A percentile compares a stretch with the other conserved stretches of the same genome.
Conservation (phyloP, 2,329 filamentous ascomycete species). For the Nigrospora oryzae region DNA sequence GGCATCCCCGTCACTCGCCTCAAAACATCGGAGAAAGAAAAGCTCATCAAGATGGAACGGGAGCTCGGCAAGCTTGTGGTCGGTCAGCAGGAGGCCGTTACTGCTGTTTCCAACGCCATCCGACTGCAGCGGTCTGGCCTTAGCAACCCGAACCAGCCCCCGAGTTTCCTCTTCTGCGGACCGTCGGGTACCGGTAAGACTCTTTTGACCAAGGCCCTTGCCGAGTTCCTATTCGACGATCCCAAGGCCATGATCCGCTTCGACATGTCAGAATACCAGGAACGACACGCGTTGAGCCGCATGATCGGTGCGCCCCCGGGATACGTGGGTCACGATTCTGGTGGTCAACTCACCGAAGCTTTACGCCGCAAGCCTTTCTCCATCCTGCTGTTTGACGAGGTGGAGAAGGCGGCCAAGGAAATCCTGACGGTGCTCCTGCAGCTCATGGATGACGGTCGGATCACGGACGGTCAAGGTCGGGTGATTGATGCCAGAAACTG, state of each 20-base stretch:
- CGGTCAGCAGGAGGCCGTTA: conserved; percentile 88
- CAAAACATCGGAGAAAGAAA: conserved; percentile 94
- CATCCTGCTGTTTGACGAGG: conserved; percentile 94
- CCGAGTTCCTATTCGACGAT: conserved; percentile 97
- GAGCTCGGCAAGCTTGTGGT: conserved; percentile 78
- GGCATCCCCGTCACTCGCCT: conserved; percentile 93
- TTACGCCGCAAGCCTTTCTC: conserved; percentile 94
- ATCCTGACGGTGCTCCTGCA: conserved; percentile 94
- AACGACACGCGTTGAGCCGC: conserved; percentile 86
- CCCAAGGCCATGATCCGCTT: conserved; percentile 96
- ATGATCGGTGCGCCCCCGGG: conserved; percentile 98
- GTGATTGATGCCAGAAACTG: conserved; percentile 95
- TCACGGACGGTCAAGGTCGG: conserved; percentile 95
- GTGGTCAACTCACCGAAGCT: conserved; percentile 90
- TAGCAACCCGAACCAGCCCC: conserved; percentile 90
- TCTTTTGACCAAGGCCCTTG: conserved; percentile 88
- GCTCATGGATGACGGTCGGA: conserved; percentile 97
- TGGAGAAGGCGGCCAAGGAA: conserved; percentile 98
- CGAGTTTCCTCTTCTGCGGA: conserved; percentile 97
- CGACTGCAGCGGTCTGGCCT: conserved; percentile 90
- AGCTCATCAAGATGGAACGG: conserved; percentile 95
- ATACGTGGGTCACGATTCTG: conserved; percentile 93
- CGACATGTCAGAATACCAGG: conserved; percentile 99
- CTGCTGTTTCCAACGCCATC: conserved; percentile 91
- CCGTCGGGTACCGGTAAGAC: conserved; percentile 98